These are phyloP conservation scores for Zalaria sp. DNA, from an alignment of 2,329 filamentous ascomycete species.

Conservation along the genomic window DNA sequence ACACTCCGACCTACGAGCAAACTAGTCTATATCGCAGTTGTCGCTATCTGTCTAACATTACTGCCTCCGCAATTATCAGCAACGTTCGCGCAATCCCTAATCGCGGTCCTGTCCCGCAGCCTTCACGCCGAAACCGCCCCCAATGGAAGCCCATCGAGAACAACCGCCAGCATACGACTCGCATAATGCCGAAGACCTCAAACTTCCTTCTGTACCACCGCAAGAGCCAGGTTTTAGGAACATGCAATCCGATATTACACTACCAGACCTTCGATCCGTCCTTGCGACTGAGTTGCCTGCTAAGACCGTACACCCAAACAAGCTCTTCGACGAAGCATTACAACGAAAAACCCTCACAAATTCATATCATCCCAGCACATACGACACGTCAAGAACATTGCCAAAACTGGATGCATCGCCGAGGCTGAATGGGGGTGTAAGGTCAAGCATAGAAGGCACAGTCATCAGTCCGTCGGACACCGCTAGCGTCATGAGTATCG, in stretches of 20 bases:
- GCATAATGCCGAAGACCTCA: constrained; percentile 25
- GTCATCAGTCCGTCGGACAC: constrained; percentile 30
- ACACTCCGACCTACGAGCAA: too few species aligned
- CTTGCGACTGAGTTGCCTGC: constrained; percentile 22
- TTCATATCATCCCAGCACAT: constrained; percentile 1
- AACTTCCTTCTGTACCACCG: constrained; percentile 27
- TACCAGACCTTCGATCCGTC: constrained; percentile 31
- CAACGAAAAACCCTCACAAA: constrained; percentile 11
- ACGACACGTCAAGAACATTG: constrained; percentile 6
- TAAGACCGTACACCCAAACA: constrained; percentile 6
- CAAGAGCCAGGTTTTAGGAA: constrained; percentile 15
- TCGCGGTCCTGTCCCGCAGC: too few species aligned
- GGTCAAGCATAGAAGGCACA: constrained; percentile 14
- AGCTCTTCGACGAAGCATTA: constrained; percentile 12
- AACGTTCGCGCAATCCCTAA: too few species aligned
- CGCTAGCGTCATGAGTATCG: constrained; percentile 27
- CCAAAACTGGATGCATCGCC: constrained; percentile 23
- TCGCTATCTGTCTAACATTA: too few species aligned
- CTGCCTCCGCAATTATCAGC: too few species aligned
- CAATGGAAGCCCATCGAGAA: constrained; percentile 18
- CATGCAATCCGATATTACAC: constrained; percentile 16
- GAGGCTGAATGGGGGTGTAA: constrained; percentile 20
- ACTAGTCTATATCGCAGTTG: too few species aligned
- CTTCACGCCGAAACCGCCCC: too few species aligned
- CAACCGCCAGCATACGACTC: constrained; percentile 27